Percentiles rank a stretch among this genome's conserved stretches.
phyloP scores from a whole-genome alignment of 2,329 filamentous ascomycete genomes.

The Botryosphaeria dothidea region DNA sequence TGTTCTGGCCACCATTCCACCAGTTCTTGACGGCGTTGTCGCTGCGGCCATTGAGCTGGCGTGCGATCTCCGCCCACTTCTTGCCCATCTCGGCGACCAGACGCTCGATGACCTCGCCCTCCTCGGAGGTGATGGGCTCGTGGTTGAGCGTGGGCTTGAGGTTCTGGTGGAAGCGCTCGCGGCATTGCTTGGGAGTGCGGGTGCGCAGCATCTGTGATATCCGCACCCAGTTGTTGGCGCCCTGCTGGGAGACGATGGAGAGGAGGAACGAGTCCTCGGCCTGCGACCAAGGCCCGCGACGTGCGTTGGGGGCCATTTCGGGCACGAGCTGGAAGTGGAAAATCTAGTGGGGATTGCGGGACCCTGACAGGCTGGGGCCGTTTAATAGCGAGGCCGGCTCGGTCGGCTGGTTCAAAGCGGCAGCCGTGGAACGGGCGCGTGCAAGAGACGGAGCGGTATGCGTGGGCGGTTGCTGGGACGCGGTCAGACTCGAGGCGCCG shows the following conservation, averaged over 20 bases:
- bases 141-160: constrained; percentile 79
- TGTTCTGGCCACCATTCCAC: constrained; percentile 94
- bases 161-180: constrained; percentile 93
- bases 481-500: not conserved
- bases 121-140: constrained; percentile 78
- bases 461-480: not conserved
- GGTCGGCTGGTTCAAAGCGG: not conserved
- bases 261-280: constrained; percentile 72
- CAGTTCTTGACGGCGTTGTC: constrained; percentile 98
- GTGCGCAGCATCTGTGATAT: constrained; percentile 76
- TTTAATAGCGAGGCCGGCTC: constrained; percentile 1
- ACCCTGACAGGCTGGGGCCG: not conserved
- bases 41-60: constrained; percentile 77
- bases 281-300: constrained; percentile 81
- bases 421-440: not conserved
- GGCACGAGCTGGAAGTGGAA: not conserved
- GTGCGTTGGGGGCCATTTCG: constrained; percentile 30
- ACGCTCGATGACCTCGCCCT: constrained; percentile 71
- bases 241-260: constrained; percentile 69
- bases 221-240: constrained; percentile 84
- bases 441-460: not conserved
- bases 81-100: constrained; percentile 79
- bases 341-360: not conserved
- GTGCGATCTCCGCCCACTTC: constrained; percentile 90
- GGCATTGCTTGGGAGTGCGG: constrained; percentile 89